A percentile compares a stretch with the other conserved stretches of the same genome.
phyloP scores from a whole-genome alignment of 2,329 filamentous ascomycete genomes.

The Passalora sequoiae region DNA sequence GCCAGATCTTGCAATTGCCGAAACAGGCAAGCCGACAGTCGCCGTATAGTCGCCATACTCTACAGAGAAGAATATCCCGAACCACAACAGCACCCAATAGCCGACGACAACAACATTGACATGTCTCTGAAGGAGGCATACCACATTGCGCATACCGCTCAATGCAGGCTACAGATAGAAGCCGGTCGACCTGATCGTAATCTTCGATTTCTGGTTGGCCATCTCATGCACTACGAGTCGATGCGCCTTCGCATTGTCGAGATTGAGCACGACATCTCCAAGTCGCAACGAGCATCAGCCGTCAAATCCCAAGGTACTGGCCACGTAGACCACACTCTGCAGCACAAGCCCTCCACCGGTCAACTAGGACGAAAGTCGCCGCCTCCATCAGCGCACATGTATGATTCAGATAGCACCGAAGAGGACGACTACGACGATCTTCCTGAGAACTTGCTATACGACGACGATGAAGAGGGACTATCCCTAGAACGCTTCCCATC shows the following conservation, averaged over 20 bases:
- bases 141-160: conserved; percentile 32
- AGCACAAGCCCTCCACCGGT: conserved; percentile 21
- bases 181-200: conserved; percentile 32
- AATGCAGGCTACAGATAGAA: conserved; percentile 33
- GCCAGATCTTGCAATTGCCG: background rate
- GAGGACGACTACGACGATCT: conserved; percentile 22
- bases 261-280: conserved; percentile 32
- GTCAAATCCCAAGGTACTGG: conserved; percentile 27
- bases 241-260: conserved; percentile 34
- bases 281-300: conserved; percentile 15
- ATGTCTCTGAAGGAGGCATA: conserved; percentile 35
- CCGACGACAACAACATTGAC: conserved; percentile 4
- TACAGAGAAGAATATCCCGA: background rate
- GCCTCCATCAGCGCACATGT: conserved; percentile 19
- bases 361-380: conserved; percentile 26
- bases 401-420: conserved; percentile 20
- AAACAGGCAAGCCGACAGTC: background rate
- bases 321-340: conserved; percentile 18
- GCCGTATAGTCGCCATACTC: background rate
- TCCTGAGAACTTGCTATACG: conserved; percentile 19
- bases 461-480: conserved; percentile 27
- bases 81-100: conserved; percentile 1
- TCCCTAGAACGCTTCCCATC: conserved; percentile 31
- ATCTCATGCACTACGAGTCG: conserved; percentile 34
- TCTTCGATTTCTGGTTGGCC: conserved; percentile 34